Evolutionary conservation across 441 rosid genomes (phyloP).

Genomic region (Gossypium schwendimanii): DNA sequence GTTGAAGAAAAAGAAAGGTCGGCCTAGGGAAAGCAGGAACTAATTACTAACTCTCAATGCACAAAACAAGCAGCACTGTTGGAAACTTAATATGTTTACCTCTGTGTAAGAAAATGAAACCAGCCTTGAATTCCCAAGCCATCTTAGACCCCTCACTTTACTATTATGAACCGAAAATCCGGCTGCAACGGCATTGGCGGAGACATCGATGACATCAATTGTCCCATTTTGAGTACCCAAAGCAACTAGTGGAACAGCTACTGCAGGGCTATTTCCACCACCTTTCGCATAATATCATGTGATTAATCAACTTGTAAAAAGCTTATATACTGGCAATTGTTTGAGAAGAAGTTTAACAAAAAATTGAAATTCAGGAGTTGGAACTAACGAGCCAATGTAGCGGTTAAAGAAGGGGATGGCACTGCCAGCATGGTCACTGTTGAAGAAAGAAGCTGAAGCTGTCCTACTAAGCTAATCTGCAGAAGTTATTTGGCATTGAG

Average conservation of each 20-base stretch:
- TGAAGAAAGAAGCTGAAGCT: constrained; percentile 95
- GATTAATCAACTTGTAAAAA: constrained; percentile 18
- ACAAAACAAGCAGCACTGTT: neutral
- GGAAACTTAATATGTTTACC: constrained; percentile 32
- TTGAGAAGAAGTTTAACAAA: constrained; percentile 3
- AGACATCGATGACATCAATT: constrained; percentile 80
- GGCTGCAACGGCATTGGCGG: constrained; percentile 87
- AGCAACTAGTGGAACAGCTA: constrained; percentile 96
- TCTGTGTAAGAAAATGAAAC: constrained; percentile 91
- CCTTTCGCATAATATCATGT: constrained; percentile 46
- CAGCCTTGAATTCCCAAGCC: constrained; percentile 97
- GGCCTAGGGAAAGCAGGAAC: neutral
- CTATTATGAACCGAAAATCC: constrained; percentile 76
- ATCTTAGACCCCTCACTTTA: constrained; percentile 79
- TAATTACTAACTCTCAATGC: neutral
- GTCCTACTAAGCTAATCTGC: constrained; percentile 83
- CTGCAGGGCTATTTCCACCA: constrained; percentile 90
- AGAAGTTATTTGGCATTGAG: constrained; percentile 23
- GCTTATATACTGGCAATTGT: neutral
- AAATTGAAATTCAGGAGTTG: constrained; percentile 22
- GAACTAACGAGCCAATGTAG: constrained; percentile 89
- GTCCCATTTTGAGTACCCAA: constrained; percentile 88
- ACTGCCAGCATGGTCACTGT: constrained; percentile 87
- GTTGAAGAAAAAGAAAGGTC: neutral
- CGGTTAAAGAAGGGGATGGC: constrained; percentile 88